Percentiles rank a stretch among this genome's conserved stretches.
phyloP scores from a whole-genome alignment of 768 basidiomycete species.

The Boletus sensibilis region DNA sequence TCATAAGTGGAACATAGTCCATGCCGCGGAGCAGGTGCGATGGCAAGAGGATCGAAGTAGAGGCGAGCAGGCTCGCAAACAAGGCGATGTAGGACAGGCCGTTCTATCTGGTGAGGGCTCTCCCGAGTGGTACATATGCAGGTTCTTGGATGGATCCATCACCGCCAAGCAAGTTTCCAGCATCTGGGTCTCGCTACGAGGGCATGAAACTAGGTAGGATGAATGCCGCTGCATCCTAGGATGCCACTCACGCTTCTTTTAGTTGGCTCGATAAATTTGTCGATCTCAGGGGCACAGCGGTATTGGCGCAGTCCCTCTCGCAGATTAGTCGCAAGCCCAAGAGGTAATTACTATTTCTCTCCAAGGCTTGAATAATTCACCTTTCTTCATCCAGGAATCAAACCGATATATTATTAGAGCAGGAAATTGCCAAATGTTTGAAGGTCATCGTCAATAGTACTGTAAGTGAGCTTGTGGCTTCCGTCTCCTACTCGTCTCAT shows the following conservation, averaged over 20 bases:
- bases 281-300: conserved; percentile 75
- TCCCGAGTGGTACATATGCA: conserved; percentile 92
- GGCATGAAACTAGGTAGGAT: conserved; percentile 74
- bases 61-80: conserved; percentile 60
- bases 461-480: conserved; percentile 37
- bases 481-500: conserved; percentile 4
- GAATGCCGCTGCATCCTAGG: neutral
- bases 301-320: conserved; percentile 74
- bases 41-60: conserved; percentile 72
- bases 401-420: conserved; percentile 70
- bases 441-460: conserved; percentile 73
- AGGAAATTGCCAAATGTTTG: conserved; percentile 87
- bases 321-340: conserved; percentile 73
- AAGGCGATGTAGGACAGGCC: conserved; percentile 56
- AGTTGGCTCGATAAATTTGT: conserved; percentile 86
- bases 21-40: conserved; percentile 75
- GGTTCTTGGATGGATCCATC: conserved; percentile 84
- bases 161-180: conserved; percentile 77
- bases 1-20: conserved; percentile 91
- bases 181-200: conserved; percentile 73
- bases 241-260: conserved; percentile 19
- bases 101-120: conserved; percentile 59
- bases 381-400: conserved; percentile 24
- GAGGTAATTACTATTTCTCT: conserved; percentile 44
- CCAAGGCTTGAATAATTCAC: neutral